Base-by-base conservation (phyloP, 2,329 filamentous ascomycete species). In the Colletotrichum sp. region DNA sequence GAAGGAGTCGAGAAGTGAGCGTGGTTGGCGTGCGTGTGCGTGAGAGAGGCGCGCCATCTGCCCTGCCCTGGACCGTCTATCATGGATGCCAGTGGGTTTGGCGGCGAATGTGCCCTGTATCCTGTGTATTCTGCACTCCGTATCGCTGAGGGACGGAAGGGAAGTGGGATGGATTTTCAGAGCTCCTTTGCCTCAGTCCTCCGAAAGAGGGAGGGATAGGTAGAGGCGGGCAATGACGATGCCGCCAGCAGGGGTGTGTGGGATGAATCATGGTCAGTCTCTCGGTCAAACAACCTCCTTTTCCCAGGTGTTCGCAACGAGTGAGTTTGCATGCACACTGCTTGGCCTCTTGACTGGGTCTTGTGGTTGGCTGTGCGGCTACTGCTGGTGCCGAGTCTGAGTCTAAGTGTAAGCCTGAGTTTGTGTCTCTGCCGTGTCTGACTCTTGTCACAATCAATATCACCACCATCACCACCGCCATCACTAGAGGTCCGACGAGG, bases 181-280 rank as follows among this genome's bases (percentile, higher is more conserved):
- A 24, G 32, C 59, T 38, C 55, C 30, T 21, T 26, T 61, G 52
- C 34, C 64, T 52, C 43, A 52, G 24, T 30, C 30, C 43, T 38
- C 43, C 32, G 7, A 34, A 34, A 43, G 16, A 24, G 32, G 64
- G 43, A 67, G 28, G 64, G 64, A 56, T 34, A n/a, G 34, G 48
- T 48, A 13, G 10, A 52, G n/a, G 43, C 12, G 43, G 62, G 63
- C 32, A 32, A 24, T 34, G 21, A 32, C 26, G 62, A 68, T 38
- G 28, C 18, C 43, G 43, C 43, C 58, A 32, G 30, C 48, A 34
- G 56, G 63, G 62, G 56, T 56, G 73, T 32, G 63, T 75, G 73
- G 63, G 34, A 52, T 73, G 48, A 63, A 73, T 63, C 69, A 75
- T 62, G 73, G 69, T 34, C 43, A 75, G 73, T 68, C 63, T 72